Evolutionary conservation across 768 basidiomycete genomes (phyloP), one percentile per base, ranked within the genome.

Genomic region (Tulasnella calospora): DNA sequence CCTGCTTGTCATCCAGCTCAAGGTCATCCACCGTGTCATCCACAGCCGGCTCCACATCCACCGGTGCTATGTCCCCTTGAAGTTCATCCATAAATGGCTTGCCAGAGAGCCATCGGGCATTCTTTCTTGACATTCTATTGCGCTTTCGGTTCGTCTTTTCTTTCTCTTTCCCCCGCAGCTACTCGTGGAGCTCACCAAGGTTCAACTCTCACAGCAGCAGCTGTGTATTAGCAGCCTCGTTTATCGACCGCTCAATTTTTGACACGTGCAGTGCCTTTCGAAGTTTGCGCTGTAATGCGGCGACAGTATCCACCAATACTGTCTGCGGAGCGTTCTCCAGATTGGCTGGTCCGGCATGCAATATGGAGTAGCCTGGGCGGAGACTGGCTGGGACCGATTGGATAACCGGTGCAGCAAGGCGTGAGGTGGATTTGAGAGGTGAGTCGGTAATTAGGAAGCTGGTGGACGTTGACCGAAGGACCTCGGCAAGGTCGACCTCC

Each of bases 391-490:
- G 71, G 23, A 73, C 23, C 8, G 6, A 30, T 33, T 73, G 40
- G 23, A 73, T n/a, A n/a, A 75, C 74, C 30, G 51, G 74, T 8
- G 46, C 23, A 21, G 74, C 36, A 27, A 75, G 74, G 30, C 46
- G 47, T 27, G 27, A n/a, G 21, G 27, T 27, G 13, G 41, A 41
- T 41, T 6, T 41, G 6, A 41, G 13, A n/a, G n/a, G n/a, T n/a
- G n/a, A n/a, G n/a, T n/a, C n/a, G n/a, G n/a, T n/a, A n/a, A n/a
- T n/a, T n/a, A 76, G 57, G 55, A 76, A 76, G 35, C 51, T 3
- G 38, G 61, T 51, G 5, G 75, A 70, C 5, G 75, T 76, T 23
- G 35, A 19, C 19, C 13, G 30, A 41, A 74, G 51, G 27, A 17
- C 51, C 10, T 76, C 12, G 47, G 9, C 19, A 67, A 67, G 13